Evolutionary conservation across 805 yeast species (phyloP).

Genomic region (Kodamaea hsintzibuensis): DNA sequence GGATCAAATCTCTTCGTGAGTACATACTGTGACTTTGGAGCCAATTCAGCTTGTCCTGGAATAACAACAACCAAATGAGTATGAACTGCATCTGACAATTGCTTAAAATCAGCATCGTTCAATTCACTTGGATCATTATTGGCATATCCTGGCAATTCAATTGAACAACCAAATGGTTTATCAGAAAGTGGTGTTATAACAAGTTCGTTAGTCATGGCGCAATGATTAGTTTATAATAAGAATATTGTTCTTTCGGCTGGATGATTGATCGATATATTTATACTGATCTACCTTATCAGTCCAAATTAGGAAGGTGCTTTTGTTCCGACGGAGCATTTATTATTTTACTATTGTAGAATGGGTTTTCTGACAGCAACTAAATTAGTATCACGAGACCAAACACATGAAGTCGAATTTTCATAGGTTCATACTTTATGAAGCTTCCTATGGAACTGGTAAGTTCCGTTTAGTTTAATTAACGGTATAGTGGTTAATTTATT

Average conservation of each 20-base stretch:
- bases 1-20: slow-evolving; percentile 82
- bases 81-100: slow-evolving; percentile 63
- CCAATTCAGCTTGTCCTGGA: slow-evolving; percentile 65
- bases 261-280: neutral
- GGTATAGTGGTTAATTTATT: too few relatives aligned
- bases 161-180: slow-evolving; percentile 67
- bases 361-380: too few relatives aligned
- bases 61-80: slow-evolving; percentile 71
- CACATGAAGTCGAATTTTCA: too few relatives aligned
- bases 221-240: neutral
- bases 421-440: too few relatives aligned
- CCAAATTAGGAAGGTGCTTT: too few relatives aligned
- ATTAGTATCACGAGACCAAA: too few relatives aligned
- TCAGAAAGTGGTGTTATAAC: slow-evolving; percentile 47
- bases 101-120: slow-evolving; percentile 62
- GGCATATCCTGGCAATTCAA: slow-evolving; percentile 65
- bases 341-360: too few relatives aligned
- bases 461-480: too few relatives aligned
- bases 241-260: neutral
- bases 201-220: slow-evolving; percentile 6
- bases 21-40: slow-evolving; percentile 74
- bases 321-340: too few relatives aligned
- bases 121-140: slow-evolving; percentile 69
- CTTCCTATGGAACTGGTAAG: too few relatives aligned
- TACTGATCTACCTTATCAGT: too few relatives aligned